Evolutionary conservation across 169 alveolate species (phyloP).

Genomic region (Eimeria sp.): DNA sequence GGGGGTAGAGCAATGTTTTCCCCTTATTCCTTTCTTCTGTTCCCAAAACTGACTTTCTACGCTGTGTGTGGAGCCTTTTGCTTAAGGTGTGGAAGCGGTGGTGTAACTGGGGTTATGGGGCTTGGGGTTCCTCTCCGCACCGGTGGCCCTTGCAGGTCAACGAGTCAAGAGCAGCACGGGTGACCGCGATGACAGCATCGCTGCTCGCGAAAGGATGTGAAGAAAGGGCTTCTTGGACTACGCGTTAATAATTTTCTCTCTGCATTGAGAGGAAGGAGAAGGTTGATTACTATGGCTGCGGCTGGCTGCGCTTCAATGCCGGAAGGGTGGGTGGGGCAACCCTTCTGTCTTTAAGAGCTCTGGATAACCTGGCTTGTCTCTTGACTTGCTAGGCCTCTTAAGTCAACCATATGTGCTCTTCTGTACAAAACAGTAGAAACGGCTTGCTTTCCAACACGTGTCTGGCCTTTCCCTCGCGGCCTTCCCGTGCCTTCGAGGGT

Average conservation of each 20-base stretch:
- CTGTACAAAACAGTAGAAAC: slow-evolving; percentile 53
- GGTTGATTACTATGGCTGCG: slow-evolving; percentile 31
- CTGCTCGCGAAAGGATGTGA: background rate
- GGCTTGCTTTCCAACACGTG: background rate
- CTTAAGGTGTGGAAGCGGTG: background rate
- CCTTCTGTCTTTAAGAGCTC: background rate
- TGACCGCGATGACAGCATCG: background rate
- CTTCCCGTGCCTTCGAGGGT: slow-evolving; percentile 7
- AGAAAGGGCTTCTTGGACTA: background rate
- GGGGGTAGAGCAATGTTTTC: background rate
- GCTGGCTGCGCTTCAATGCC: background rate
- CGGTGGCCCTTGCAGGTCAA: background rate
- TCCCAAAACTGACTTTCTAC: background rate
- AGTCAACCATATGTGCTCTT: slow-evolving; percentile 7
- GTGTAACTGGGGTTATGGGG: background rate
- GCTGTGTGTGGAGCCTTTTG: slow-evolving; percentile 1
- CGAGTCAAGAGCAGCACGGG: slow-evolving; percentile 11
- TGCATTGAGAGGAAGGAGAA: slow-evolving; percentile 52
- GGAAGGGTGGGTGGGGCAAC: slow-evolving; percentile 65
- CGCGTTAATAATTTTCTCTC: background rate
- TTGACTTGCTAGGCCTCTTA: background rate
- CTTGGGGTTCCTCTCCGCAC: slow-evolving; percentile 38
- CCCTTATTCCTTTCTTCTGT: background rate
- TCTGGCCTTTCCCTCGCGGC: background rate
- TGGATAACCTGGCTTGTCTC: slow-evolving; percentile 1